Conservation (phyloP, 129 eudicot species). For the Chrysanthemum makinoi region DNA sequence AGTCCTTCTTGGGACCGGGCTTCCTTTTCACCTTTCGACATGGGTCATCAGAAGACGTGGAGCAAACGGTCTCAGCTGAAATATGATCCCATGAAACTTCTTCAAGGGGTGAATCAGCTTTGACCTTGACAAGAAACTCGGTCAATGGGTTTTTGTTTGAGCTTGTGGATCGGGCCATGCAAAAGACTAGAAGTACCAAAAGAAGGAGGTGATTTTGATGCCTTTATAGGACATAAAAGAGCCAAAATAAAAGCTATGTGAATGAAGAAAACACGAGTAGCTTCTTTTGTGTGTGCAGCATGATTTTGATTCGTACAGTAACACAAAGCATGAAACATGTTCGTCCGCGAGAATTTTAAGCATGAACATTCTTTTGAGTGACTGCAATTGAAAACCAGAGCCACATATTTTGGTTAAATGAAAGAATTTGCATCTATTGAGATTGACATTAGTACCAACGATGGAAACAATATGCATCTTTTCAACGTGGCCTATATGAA, state of each 20-base stretch:
- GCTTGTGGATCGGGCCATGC: slow-evolving; percentile 2
- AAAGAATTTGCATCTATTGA: neutral
- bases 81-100: neutral
- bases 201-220: neutral
- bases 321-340: slow-evolving; percentile 7
- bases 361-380: neutral
- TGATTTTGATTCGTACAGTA: slow-evolving; percentile 13
- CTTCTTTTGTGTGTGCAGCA: slow-evolving; percentile 1
- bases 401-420: neutral
- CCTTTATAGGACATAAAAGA: slow-evolving; percentile 13
- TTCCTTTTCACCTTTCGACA: neutral
- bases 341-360: neutral
- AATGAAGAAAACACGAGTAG: neutral
- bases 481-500: neutral
- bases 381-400: neutral
- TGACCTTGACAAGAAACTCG: slow-evolving; percentile 16
- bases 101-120: slow-evolving; percentile 9
- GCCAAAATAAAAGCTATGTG: neutral
- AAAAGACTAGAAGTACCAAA: neutral
- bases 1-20: slow-evolving; percentile 21
- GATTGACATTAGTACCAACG: neutral
- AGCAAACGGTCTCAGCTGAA: neutral
- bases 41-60: neutral
- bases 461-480: neutral
- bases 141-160: neutral